Conservation (phyloP, 768 basidiomycete species). For the Mycena indigotica region DNA sequence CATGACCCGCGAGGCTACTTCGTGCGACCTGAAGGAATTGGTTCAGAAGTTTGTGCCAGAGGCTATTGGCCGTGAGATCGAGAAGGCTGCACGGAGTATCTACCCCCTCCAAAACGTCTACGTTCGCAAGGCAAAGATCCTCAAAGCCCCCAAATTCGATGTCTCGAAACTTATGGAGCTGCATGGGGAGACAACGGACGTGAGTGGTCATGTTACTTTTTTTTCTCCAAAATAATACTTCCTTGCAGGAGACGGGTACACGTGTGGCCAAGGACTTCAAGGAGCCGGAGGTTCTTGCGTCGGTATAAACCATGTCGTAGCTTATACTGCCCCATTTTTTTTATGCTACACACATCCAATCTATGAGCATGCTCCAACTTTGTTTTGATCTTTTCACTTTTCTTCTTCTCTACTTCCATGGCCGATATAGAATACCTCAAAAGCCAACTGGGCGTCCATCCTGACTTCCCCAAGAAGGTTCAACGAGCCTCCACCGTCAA, state of each 20-base stretch:
- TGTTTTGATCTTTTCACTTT: not conserved
- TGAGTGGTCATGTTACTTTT: slow-evolving; percentile 44
- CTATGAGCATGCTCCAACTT: slow-evolving; percentile 30
- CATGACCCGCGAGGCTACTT: slow-evolving; percentile 93
- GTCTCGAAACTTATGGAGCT: slow-evolving; percentile 93
- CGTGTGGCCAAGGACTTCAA: slow-evolving; percentile 95
- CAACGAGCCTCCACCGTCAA: slow-evolving; percentile 17
- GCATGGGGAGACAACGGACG: slow-evolving; percentile 93
- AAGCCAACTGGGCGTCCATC: slow-evolving; percentile 58
- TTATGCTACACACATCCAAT: slow-evolving; percentile 30
- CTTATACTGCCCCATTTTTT: slow-evolving; percentile 24
- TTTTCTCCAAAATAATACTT: slow-evolving; percentile 13
- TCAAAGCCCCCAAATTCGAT: slow-evolving; percentile 97
- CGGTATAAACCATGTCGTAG: slow-evolving; percentile 66
- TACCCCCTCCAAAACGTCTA: slow-evolving; percentile 99
- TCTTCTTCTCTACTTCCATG: slow-evolving; percentile 43
- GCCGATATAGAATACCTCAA: slow-evolving; percentile 76
- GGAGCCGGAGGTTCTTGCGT: slow-evolving; percentile 92
- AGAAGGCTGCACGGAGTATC: slow-evolving; percentile 95
- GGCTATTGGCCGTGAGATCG: slow-evolving; percentile 98
- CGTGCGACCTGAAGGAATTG: slow-evolving; percentile 95
- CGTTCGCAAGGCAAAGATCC: slow-evolving; percentile 98
- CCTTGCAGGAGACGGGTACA: slow-evolving; percentile 84
- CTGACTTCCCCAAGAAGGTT: slow-evolving; percentile 92
- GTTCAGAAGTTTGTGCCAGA: slow-evolving; percentile 99